Base-by-base conservation (phyloP, 257 asterid species). In the Forsythia viridissima region DNA sequence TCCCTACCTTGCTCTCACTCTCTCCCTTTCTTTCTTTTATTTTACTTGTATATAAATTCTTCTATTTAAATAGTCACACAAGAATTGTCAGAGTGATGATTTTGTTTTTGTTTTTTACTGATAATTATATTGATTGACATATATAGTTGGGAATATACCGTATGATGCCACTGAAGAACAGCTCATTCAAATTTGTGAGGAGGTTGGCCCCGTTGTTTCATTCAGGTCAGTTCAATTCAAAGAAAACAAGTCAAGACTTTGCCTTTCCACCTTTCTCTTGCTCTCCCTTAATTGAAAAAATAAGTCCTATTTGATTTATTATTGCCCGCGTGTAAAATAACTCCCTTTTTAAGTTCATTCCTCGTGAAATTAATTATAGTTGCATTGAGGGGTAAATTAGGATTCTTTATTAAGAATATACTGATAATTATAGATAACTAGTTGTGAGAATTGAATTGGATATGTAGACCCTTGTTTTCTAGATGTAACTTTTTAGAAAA, bases 91-190 rank as follows among this genome's bases (percentile, higher is more conserved):
- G 46, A 39, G 65, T 61, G 77, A 38, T 39, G 42, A 30, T 16
- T 3, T 12, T 24, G 24, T 76, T 70, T 73, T 48, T 70, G 55
- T 40, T 67, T 42, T n/a, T 40, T 46, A 34, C 69, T 70, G 57
- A 30, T 72, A 36, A 30, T 24, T 74, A 11, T 80, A 15, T 48
- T 76, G 73, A 44, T 79, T 51, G 73, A 16, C 80, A 70, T 44
- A 21, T 79, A 30, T 73, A 94, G 99, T 94, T 87, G 99, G 99
- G 82, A 93, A 95, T 88, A 95, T 95, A 84, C 99, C 98, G 1
- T 95, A 95, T 84, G 99, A 95, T 86, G 97, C 97, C 71, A 92
- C 93, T 42, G 99, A 95, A 84, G 98, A 95, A 79, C 99, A 92
- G 77, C 94, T 95, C n/a, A 78, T 90, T 79, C 95, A 93, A 85